A percentile compares a stretch with the other conserved stretches of the same genome.
Evolutionary conservation across 1,139 yeast genomes (phyloP).

Genomic region (Sugiyamaella paludigena): DNA sequence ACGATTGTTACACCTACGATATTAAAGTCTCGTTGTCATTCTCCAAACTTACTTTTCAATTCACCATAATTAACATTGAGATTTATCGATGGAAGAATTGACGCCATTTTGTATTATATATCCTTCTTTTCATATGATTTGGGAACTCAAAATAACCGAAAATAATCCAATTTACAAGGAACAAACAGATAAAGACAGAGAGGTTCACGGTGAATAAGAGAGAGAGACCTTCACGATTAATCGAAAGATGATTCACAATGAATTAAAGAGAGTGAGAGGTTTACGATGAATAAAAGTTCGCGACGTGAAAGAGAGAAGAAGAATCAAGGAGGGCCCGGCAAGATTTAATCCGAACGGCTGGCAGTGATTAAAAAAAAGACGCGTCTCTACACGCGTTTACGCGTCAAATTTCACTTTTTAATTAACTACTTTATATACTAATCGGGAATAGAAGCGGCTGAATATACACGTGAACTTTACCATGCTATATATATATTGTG

Average conservation of each 20-base stretch:
- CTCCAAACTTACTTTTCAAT: conserved; percentile 34
- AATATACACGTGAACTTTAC: neutral
- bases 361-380: too few species aligned
- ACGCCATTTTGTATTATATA: conserved; percentile 8
- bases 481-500: too few species aligned
- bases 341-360: too few species aligned
- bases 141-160: neutral
- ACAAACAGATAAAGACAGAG: neutral
- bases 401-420: too few species aligned
- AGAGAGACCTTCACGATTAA: neutral
- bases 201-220: neutral
- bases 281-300: too few species aligned
- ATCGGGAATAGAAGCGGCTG: neutral
- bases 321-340: neutral
- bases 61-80: conserved; percentile 54
- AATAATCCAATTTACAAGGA: neutral
- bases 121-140: neutral
- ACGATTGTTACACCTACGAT: neutral
- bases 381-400: too few species aligned
- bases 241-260: too few species aligned
- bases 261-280: neutral
- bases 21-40: too few species aligned
- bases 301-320: neutral
- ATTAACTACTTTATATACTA: too few species aligned
- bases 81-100: conserved; percentile 49